Conservation (phyloP, 192 early-diverging fungal species). For the Linnemannia exigua region DNA sequence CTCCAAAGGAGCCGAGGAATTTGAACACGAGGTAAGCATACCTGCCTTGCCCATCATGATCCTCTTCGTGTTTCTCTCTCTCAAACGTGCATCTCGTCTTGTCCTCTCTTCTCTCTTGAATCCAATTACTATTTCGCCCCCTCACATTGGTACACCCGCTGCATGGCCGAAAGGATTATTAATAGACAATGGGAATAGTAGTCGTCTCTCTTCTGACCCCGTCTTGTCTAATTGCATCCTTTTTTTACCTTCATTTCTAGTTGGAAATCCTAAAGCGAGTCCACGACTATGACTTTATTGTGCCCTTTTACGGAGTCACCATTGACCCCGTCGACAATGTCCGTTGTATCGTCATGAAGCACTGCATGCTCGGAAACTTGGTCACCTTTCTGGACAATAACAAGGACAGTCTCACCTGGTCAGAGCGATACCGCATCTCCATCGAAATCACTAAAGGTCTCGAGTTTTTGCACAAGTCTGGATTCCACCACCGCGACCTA, state of each 20-base stretch:
- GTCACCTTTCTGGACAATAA: constrained; percentile 46
- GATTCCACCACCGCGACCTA: constrained; percentile 59
- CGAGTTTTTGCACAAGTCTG: constrained; percentile 58
- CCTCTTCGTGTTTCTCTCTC: not conserved
- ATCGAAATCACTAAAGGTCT: constrained; percentile 57
- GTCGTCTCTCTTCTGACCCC: not conserved
- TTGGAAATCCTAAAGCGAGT: constrained; percentile 51
- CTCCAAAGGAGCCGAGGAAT: constrained; percentile 33
- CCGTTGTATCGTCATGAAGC: constrained; percentile 54
- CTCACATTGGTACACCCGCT: not conserved
- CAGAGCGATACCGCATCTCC: constrained; percentile 44
- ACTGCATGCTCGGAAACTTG: constrained; percentile 51
- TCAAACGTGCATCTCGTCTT: not conserved
- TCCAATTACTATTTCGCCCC: not conserved
- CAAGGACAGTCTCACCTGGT: constrained; percentile 43
- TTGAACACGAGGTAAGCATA: constrained; percentile 45
- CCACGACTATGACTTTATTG: constrained; percentile 54
- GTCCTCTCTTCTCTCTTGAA: not conserved
- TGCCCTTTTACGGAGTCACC: constrained; percentile 49
- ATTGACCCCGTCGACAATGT: constrained; percentile 38
- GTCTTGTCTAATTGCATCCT: constrained; percentile 4
- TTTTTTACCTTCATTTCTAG: constrained; percentile 22
- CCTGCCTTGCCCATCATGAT: not conserved
- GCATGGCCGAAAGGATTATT: not conserved
- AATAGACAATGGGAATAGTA: not conserved